Conservation (phyloP, 2,329 filamentous ascomycete species). For the Aspergillus chevalieri region DNA sequence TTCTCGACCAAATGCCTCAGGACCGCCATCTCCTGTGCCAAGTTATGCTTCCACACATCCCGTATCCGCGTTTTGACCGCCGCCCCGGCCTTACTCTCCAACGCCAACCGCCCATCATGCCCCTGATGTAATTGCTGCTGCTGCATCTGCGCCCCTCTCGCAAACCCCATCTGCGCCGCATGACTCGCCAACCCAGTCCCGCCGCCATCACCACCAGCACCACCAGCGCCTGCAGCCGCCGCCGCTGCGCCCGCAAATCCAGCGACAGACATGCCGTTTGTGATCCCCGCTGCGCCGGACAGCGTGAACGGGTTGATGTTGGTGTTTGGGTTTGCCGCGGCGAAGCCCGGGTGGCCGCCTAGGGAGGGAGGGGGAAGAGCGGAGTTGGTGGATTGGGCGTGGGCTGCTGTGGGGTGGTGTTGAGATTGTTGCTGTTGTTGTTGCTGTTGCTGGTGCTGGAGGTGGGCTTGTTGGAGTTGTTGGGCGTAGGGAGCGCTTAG, state of each 20-base stretch:
- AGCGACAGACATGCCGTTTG: conserved; percentile 54
- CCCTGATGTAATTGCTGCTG: conserved; percentile 47
- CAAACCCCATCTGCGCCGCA: conserved; percentile 81
- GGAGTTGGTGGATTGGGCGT: conserved; percentile 41
- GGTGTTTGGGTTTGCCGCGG: conserved; percentile 55
- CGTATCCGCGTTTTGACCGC: conserved; percentile 73
- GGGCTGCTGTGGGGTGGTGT: conserved; percentile 40
- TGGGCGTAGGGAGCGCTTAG: conserved; percentile 55
- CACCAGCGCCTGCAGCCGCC: neutral
- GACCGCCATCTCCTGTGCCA: conserved; percentile 83
- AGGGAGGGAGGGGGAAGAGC: conserved; percentile 53
- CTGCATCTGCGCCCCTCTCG: conserved; percentile 63
- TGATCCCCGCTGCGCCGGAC: conserved; percentile 40
- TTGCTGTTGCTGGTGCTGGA: conserved; percentile 37
- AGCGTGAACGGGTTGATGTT: conserved; percentile 61
- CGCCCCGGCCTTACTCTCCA: conserved; percentile 48
- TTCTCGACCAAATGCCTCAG: conserved; percentile 78
- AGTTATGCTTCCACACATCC: conserved; percentile 91
- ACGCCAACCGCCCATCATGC: conserved; percentile 49
- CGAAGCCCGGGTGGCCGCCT: conserved; percentile 64
- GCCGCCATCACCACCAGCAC: conserved; percentile 49
- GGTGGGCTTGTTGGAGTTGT: neutral
- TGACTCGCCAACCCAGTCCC: conserved; percentile 74
- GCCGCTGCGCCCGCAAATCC: conserved; percentile 46
- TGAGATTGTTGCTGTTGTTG: conserved; percentile 43